Evolutionary conservation across 192 early-diverging fungal genomes (phyloP).

Genomic region (Gamsiella multidivaricata): DNA sequence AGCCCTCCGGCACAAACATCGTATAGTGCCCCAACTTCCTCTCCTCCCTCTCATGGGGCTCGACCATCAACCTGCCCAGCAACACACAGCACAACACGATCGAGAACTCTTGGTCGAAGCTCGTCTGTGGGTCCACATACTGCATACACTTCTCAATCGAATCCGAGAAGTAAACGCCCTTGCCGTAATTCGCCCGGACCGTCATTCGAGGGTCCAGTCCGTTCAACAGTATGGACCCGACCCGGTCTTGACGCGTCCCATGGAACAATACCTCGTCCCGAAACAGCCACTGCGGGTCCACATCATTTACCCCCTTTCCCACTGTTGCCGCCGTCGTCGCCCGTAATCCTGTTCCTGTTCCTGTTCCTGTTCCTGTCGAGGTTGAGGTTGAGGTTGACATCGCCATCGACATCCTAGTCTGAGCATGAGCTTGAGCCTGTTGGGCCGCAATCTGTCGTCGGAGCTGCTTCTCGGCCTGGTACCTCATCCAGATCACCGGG

Average conservation of each 20-base stretch:
- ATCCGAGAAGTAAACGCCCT: constrained; percentile 46
- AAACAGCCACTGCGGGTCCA: constrained; percentile 21
- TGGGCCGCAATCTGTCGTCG: constrained; percentile 9
- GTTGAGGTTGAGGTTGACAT: no score
- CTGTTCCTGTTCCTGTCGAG: no score
- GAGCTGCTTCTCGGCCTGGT: constrained; percentile 33
- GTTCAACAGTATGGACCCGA: constrained; percentile 35
- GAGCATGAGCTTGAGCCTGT: not conserved
- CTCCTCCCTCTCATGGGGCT: constrained; percentile 20
- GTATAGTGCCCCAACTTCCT: constrained; percentile 1
- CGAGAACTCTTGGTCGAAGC: constrained; percentile 30
- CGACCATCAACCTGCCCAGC: constrained; percentile 28
- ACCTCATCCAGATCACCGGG: constrained; percentile 30
- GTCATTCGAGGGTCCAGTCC: constrained; percentile 42
- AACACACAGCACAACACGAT: constrained; percentile 40
- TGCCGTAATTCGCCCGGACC: constrained; percentile 38
- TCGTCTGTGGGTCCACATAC: constrained; percentile 29
- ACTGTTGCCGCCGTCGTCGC: no score
- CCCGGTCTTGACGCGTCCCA: constrained; percentile 14
- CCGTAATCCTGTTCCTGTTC: no score
- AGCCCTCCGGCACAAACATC: constrained; percentile 33
- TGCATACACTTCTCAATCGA: constrained; percentile 51
- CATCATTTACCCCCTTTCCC: constrained; percentile 1
- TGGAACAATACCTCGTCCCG: constrained; percentile 46
- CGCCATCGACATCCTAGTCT: no score